phyloP scores from a whole-genome alignment of 139 green algal species.

The Picocystis salinarum region DNA sequence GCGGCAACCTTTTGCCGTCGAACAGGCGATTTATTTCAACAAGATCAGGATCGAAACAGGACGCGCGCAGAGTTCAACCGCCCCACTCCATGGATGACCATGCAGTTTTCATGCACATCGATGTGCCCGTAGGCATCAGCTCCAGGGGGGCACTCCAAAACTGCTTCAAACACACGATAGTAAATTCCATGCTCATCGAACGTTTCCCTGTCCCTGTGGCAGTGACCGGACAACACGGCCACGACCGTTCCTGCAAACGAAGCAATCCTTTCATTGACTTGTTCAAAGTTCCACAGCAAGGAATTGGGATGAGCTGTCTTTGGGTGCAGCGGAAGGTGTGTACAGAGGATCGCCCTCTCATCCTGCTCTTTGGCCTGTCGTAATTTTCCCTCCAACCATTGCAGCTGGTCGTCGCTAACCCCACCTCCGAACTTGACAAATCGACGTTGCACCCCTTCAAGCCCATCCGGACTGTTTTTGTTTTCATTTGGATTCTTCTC shows the following conservation, averaged over 20 bases:
- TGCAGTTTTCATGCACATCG: slow-evolving; percentile 13
- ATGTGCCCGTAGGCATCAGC: slow-evolving; percentile 11
- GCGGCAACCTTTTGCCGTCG: no score
- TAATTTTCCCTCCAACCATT: slow-evolving; percentile 32
- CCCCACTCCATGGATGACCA: slow-evolving; percentile 5
- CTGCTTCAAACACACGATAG: slow-evolving; percentile 16
- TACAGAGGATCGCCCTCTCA: not conserved
- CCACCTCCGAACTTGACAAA: slow-evolving; percentile 73
- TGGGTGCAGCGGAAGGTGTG: not conserved
- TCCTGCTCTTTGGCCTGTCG: not conserved
- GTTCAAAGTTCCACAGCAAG: slow-evolving; percentile 15
- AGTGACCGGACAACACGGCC: slow-evolving; percentile 12
- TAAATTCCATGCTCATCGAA: slow-evolving; percentile 9
- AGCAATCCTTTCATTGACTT: slow-evolving; percentile 3
- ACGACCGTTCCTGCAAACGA: slow-evolving; percentile 11
- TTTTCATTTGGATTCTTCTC: slow-evolving; percentile 38
- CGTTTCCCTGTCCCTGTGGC: slow-evolving; percentile 10
- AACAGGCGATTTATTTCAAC: no score
- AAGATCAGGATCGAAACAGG: no score
- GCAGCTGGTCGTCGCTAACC: slow-evolving; percentile 35
- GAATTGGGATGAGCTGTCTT: not conserved
- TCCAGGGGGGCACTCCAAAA: slow-evolving; percentile 14
- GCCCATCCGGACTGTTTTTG: slow-evolving; percentile 17
- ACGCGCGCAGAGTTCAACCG: slow-evolving; percentile 5
- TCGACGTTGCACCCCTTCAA: slow-evolving; percentile 14